Conservation (phyloP, 345 rosid species). For the Melaleuca quinquenervia region DNA sequence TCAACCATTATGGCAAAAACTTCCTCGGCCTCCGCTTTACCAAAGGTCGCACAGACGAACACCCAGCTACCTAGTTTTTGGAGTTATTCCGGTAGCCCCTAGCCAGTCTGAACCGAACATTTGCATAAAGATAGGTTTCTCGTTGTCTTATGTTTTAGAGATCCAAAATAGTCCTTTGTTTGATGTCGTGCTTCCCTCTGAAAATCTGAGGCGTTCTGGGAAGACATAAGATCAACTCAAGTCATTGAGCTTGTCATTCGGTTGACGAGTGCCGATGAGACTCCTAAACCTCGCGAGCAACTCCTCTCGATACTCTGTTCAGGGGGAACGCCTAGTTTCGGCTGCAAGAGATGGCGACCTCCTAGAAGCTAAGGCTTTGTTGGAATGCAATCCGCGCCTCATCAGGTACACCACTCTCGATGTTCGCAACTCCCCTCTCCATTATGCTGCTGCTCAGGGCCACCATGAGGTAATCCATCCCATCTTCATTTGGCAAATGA, state of each 20-base stretch:
- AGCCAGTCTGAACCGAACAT: background rate
- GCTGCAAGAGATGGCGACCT: slow-evolving; percentile 97
- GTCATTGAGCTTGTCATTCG: background rate
- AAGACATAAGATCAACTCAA: background rate
- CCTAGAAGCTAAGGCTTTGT: slow-evolving; percentile 85
- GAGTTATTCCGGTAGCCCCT: background rate
- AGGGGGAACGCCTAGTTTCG: slow-evolving; percentile 90
- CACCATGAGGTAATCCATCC: slow-evolving; percentile 70
- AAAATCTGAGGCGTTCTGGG: background rate
- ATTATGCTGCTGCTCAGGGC: slow-evolving; percentile 95
- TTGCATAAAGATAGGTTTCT: background rate
- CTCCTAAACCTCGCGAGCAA: slow-evolving; percentile 72
- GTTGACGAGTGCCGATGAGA: slow-evolving; percentile 29
- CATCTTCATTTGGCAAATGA: background rate
- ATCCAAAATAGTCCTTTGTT: background rate
- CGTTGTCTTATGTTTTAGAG: background rate
- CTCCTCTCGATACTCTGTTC: slow-evolving; percentile 85
- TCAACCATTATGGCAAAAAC: background rate
- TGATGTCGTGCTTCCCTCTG: background rate
- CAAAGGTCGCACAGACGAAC: background rate
- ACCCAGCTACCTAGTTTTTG: background rate
- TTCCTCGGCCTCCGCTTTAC: background rate
- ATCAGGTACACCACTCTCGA: slow-evolving; percentile 85
- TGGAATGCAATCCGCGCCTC: slow-evolving; percentile 85
- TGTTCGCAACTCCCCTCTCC: slow-evolving; percentile 88